Evolutionary conservation across 805 yeast species (phyloP), one percentile per base, ranked within the genome.

Genomic region (Metschnikowia anglica): DNA sequence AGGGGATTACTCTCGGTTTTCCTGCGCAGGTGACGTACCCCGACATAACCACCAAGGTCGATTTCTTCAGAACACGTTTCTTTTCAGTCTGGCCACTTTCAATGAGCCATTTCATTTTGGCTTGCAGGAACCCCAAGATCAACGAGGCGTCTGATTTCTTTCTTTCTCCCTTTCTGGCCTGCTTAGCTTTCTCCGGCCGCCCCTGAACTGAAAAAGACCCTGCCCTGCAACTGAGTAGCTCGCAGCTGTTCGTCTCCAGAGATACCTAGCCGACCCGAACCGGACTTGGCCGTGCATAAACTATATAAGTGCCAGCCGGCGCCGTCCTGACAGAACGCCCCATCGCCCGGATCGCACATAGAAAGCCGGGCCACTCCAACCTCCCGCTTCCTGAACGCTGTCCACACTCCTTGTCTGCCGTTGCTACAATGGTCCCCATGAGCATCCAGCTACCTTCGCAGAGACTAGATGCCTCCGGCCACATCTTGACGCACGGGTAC

Each of bases 401-500:
- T 13, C n/a, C n/a, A 4, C 12, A 13, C 28, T 25, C n/a, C 28
- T 25, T 25, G 5, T 25, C n/a, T 23, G 10, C 25, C 16, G 9
- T 24, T 8, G n/a, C 20, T 18, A 11, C 20, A 12, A 34, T 34
- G 38, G 38, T 24, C 3, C 30, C 38, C 31, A 19, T 36, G 34
- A 23, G 37, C 12, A 15, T 41, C 23, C 41, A 34, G 34, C 41
- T 41, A 15, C 41, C 41, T 11, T 36, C 41, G 3, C 45, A 41
- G 34, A 37, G 20, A 24, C 40, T 37, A 7, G 41, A 41, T 17
- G 37, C 37, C 23, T 16, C 21, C 27, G 45, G 45, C 33, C 46
- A 46, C 30, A 44, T 55, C 8, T 42, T 56, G 34, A 61, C 68
- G 20, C 78, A 75, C 44, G 84, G 84, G 16, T 68, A 76, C n/a